phyloP scores from a whole-genome alignment of 2,329 filamentous ascomycete genomes.

The Monilinia aucupariae region DNA sequence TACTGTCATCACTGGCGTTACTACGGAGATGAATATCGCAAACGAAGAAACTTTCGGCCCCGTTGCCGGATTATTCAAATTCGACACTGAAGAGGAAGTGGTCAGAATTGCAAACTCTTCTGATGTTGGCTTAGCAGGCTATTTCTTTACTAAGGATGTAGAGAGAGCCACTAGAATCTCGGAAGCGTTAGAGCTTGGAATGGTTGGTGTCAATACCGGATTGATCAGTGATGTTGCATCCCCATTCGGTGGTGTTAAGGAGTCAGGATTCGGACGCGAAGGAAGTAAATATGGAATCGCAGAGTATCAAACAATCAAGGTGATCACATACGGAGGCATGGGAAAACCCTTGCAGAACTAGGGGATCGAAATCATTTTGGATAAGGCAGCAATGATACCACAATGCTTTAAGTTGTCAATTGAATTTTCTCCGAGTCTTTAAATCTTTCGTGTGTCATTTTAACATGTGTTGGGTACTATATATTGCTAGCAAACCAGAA shows the following conservation, averaged over 20 bases:
- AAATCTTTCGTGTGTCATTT: not conserved
- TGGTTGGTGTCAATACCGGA: conserved; percentile 81
- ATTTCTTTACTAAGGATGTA: conserved; percentile 75
- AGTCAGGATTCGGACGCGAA: conserved; percentile 51
- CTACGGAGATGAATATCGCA: conserved; percentile 73
- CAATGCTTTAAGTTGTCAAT: not conserved
- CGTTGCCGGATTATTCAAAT: conserved; percentile 83
- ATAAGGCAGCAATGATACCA: conserved; percentile 9
- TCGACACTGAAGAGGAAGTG: conserved; percentile 84
- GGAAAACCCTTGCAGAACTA: conserved; percentile 48
- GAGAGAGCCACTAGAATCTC: conserved; percentile 56
- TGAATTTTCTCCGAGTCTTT: too few relatives aligned
- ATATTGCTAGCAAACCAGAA: not conserved
- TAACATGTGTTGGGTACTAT: not conserved
- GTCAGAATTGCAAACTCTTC: conserved; percentile 74
- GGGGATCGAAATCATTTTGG: not conserved
- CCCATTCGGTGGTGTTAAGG: conserved; percentile 54
- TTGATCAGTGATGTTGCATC: conserved; percentile 50
- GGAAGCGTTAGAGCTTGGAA: conserved; percentile 72
- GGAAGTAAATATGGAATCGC: conserved; percentile 49
- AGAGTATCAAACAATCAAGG: conserved; percentile 50
- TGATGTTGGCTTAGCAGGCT: conserved; percentile 85
- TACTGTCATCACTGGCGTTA: conserved; percentile 86
- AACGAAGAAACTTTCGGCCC: conserved; percentile 94
- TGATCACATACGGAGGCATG: conserved; percentile 52